A percentile compares a stretch with the other conserved stretches of the same genome.
Conservation (phyloP, 2,329 filamentous ascomycete species). For the Nothomitra cinnamomea region DNA sequence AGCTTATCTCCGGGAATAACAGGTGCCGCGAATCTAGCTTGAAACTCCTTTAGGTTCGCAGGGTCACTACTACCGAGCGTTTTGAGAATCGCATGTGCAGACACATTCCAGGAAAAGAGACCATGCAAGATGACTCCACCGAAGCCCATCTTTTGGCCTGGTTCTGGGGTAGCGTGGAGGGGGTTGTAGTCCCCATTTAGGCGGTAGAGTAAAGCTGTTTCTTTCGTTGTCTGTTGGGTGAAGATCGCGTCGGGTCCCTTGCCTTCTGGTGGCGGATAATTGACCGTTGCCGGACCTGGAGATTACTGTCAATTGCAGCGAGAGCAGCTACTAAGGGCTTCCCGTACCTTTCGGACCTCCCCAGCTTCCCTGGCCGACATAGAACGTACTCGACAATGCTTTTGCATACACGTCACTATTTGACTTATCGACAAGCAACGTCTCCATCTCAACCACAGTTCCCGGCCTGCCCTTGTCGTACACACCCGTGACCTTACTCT, state of each 20-base stretch:
- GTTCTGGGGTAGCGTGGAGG: conserved; percentile 72
- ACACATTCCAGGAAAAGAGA: conserved; percentile 71
- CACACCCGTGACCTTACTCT: conserved; percentile 63
- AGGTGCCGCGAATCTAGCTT: conserved; percentile 72
- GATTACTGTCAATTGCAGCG: conserved; percentile 4
- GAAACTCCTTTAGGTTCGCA: conserved; percentile 71
- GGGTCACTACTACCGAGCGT: conserved; percentile 61
- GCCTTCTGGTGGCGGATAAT: conserved; percentile 59
- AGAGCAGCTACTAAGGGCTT: background rate
- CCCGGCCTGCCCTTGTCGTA: conserved; percentile 82
- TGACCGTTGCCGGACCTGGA: conserved; percentile 49
- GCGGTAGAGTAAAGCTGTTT: conserved; percentile 61
- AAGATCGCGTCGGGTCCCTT: conserved; percentile 54
- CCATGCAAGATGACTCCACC: conserved; percentile 81
- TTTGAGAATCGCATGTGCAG: conserved; percentile 56
- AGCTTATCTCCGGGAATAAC: conserved; percentile 73
- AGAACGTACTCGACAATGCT: conserved; percentile 56
- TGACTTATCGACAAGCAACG: conserved; percentile 51
- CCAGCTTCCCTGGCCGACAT: conserved; percentile 68
- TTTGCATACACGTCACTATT: conserved; percentile 54
- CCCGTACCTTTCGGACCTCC: conserved; percentile 65
- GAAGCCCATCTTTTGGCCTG: conserved; percentile 79
- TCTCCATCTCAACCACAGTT: conserved; percentile 66
- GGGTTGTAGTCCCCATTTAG: conserved; percentile 93
- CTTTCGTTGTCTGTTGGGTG: conserved; percentile 49